Percentiles rank a stretch among this genome's conserved stretches.
These are phyloP conservation scores for Mycosarcoma maydis DNA, from an alignment of 1,284 basidiomycete species.

Conservation along the genomic window DNA sequence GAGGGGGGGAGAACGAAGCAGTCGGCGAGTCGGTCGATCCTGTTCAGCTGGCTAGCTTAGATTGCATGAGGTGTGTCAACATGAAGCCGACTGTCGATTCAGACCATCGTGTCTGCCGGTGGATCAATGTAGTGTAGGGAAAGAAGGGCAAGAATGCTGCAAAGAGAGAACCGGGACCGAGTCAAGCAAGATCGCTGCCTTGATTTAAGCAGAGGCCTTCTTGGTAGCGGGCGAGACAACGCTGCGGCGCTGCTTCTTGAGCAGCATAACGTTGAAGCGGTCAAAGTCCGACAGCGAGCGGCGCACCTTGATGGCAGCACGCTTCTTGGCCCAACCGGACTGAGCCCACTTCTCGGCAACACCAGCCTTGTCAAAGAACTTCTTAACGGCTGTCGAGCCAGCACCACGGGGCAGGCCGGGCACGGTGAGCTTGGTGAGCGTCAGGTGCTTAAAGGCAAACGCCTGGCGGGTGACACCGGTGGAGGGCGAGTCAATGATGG, in stretches of 20 bases:
- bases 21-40: constrained; percentile 19
- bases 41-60: constrained; percentile 3
- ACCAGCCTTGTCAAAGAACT: constrained; percentile 84
- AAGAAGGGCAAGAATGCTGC: constrained; percentile 24
- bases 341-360: constrained; percentile 78
- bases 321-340: constrained; percentile 90
- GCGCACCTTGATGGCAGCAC: constrained; percentile 80
- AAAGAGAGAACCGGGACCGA: constrained; percentile 16
- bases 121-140: not conserved
- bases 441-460: constrained; percentile 89
- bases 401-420: constrained; percentile 87
- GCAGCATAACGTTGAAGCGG: constrained; percentile 75
- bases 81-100: not conserved
- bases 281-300: constrained; percentile 88
- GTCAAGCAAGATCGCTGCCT: constrained; percentile 11
- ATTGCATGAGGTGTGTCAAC: constrained; percentile 6
- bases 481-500: constrained; percentile 91
- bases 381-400: constrained; percentile 82
- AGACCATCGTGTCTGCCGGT: constrained; percentile 7
- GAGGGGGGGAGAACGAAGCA: constrained; percentile 27
- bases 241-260: constrained; percentile 71
- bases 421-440: constrained; percentile 87
- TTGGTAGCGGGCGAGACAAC: constrained; percentile 62
- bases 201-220: constrained; percentile 61
- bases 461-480: constrained; percentile 91